These are phyloP conservation scores for Lasiodiplodia sp. DNA, from an alignment of 2,329 filamentous ascomycete species.

Conservation along the genomic window DNA sequence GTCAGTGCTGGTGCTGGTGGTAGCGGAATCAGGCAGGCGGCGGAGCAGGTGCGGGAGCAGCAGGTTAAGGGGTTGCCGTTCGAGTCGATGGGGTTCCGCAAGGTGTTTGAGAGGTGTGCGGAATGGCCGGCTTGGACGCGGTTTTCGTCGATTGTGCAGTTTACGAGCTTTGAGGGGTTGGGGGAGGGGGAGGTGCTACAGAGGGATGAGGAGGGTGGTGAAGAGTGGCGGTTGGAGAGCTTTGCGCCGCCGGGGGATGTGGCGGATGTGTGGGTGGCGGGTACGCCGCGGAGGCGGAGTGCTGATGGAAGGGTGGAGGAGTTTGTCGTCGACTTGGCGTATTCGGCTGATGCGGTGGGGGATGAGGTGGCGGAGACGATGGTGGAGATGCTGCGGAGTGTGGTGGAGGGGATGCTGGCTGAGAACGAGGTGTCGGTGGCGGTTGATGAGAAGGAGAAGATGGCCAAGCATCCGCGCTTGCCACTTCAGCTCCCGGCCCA, in stretches of 20 bases:
- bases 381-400: no score
- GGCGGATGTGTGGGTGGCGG: neutral
- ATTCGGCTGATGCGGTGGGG: no score
- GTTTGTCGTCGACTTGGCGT: no score
- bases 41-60: neutral
- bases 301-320: no score
- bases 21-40: no score
- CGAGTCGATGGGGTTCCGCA: constrained; percentile 29
- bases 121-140: constrained; percentile 47
- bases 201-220: neutral
- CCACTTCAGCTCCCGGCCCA: no score
- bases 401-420: no score
- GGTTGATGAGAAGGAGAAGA: no score
- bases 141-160: constrained; percentile 44
- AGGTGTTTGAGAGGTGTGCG: constrained; percentile 44
- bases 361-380: no score
- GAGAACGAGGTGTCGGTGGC: no score
- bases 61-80: neutral
- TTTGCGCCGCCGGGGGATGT: neutral
- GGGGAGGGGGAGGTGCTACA: neutral
- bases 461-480: no score
- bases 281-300: neutral
- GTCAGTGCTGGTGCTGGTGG: neutral
- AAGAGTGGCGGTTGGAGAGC: neutral
- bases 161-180: constrained; percentile 25